Conservation (phyloP, 768 basidiomycete genomes). For the Lactarius sp. region DNA sequence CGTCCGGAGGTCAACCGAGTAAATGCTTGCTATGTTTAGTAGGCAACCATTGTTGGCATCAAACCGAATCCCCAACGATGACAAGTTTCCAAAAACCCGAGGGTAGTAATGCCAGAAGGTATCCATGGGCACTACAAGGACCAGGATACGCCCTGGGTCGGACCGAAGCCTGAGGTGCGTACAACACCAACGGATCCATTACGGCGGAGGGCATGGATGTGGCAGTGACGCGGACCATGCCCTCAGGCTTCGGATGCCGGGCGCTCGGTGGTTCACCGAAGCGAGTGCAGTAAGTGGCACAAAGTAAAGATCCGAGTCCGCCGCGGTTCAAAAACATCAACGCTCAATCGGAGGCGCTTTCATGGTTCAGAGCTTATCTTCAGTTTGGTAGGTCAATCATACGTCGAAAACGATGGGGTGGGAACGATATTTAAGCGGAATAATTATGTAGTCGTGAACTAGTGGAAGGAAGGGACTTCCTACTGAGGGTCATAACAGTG, state of each 20-base stretch:
- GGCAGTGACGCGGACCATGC: background rate
- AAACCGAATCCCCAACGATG: too few relatives aligned
- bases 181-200: background rate
- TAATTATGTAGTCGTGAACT: too few relatives aligned
- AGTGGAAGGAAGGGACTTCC: background rate
- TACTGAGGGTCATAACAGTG: too few relatives aligned
- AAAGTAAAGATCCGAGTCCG: too few relatives aligned
- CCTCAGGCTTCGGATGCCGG: background rate
- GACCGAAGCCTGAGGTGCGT: background rate
- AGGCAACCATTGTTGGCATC: background rate
- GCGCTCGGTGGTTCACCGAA: too few relatives aligned
- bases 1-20: background rate
- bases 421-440: too few relatives aligned
- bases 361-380: too few relatives aligned
- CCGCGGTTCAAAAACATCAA: background rate
- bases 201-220: background rate
- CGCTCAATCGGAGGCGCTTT: too few relatives aligned
- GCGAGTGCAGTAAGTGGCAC: too few relatives aligned
- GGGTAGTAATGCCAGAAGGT: background rate
- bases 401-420: too few relatives aligned
- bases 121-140: too few relatives aligned
- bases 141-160: background rate
- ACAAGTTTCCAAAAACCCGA: background rate
- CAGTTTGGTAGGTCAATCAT: too few relatives aligned
- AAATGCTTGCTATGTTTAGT: background rate